Conservation (phyloP, 345 rosid species). For the Balakata baccata region DNA sequence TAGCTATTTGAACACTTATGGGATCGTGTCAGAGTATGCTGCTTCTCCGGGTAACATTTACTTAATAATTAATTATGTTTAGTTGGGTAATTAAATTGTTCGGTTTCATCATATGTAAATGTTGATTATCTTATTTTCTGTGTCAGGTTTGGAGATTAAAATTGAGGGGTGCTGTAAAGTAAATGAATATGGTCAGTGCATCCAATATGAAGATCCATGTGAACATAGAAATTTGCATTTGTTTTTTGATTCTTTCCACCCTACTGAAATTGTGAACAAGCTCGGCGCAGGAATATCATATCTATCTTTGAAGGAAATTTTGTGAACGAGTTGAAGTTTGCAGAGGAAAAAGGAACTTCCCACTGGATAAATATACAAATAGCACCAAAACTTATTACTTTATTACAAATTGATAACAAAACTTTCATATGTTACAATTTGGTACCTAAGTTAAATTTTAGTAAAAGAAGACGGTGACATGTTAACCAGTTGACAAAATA, state of each 20-base stretch:
- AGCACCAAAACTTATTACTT: too few relatives aligned
- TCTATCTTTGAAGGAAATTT: constrained; percentile 6
- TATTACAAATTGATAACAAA: too few relatives aligned
- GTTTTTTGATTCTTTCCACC: constrained; percentile 20
- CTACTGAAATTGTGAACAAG: constrained; percentile 14
- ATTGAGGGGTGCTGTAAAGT: constrained; percentile 12
- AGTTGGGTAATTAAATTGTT: neutral
- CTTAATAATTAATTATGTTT: neutral
- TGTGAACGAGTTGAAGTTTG: constrained; percentile 5
- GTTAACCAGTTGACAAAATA: too few relatives aligned
- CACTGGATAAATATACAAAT: too few relatives aligned
- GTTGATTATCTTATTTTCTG: neutral
- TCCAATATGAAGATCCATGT: neutral
- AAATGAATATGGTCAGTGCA: constrained; percentile 14
- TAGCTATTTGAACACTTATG: constrained; percentile 12
- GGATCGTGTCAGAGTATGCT: neutral
- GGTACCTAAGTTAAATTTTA: too few relatives aligned
- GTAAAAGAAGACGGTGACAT: too few relatives aligned
- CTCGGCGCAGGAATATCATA: constrained; percentile 4
- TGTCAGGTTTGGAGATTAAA: constrained; percentile 8
- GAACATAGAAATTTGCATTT: neutral
- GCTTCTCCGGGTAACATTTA: neutral
- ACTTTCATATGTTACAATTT: too few relatives aligned
- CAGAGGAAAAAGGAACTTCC: too few relatives aligned
- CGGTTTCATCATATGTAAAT: too few relatives aligned